Conservation (phyloP, 495 filamentous ascomycete genomes). For the Massariosphaeria phaeospora region DNA sequence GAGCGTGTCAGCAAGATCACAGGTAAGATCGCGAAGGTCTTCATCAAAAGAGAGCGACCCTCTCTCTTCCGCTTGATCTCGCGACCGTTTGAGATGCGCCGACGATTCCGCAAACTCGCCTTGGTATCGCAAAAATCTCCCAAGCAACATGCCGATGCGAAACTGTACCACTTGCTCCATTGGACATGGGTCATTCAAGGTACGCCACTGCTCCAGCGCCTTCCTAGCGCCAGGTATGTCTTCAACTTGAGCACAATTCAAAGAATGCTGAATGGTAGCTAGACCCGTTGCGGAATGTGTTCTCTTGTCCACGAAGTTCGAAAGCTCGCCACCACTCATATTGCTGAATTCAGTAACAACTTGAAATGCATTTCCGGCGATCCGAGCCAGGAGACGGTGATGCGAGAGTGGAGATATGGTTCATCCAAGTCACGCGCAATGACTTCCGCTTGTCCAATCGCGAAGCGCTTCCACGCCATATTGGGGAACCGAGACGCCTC, state of each 20-base stretch:
- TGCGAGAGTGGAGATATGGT: background rate
- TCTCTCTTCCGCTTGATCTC: background rate
- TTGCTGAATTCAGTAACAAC: background rate
- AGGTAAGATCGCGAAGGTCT: slow-evolving; percentile 8
- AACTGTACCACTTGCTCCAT: background rate
- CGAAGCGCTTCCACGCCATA: background rate
- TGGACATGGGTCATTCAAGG: background rate
- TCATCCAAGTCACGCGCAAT: background rate
- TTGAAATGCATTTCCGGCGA: background rate
- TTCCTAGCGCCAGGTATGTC: background rate
- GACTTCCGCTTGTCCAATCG: background rate
- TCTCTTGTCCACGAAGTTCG: background rate
- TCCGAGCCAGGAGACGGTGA: background rate
- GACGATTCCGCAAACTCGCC: slow-evolving; percentile 4
- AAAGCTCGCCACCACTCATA: background rate
- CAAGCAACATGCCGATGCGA: background rate
- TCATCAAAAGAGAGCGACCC: background rate
- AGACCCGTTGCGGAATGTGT: background rate
- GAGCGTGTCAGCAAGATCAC: slow-evolving; percentile 2
- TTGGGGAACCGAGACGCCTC: background rate
- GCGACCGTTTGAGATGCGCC: slow-evolving; percentile 1
- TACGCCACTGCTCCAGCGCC: background rate
- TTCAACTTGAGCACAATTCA: background rate
- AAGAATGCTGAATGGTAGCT: slow-evolving; percentile 1
- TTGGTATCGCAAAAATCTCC: background rate